These are phyloP conservation scores for Jaapia argillacea DNA, from an alignment of 768 basidiomycete species.

Conservation along the genomic window DNA sequence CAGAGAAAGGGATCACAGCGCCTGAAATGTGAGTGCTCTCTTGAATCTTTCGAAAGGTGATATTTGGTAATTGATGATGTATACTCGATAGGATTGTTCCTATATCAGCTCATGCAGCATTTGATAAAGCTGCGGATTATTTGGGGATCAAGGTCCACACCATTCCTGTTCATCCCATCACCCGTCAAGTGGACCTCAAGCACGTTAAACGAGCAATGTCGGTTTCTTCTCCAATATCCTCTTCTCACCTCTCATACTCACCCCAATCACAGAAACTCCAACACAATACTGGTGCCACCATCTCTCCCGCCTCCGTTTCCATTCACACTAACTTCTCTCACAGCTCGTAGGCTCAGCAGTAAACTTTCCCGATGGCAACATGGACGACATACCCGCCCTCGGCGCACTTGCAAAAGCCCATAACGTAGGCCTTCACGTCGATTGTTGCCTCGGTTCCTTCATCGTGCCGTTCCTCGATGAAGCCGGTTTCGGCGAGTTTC, in stretches of 20 bases:
- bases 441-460: constrained; percentile 91
- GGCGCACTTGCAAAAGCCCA: constrained; percentile 62
- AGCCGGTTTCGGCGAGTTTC: constrained; percentile 58
- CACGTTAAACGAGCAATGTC: constrained; percentile 82
- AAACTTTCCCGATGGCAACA: constrained; percentile 81
- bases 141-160: constrained; percentile 84
- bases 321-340: constrained; percentile 4
- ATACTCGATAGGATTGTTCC: constrained; percentile 58
- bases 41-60: constrained; percentile 2
- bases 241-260: constrained; percentile 4
- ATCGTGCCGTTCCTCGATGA: constrained; percentile 86
- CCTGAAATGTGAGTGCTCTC: constrained; percentile 96
- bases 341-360: constrained; percentile 80
- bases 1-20: constrained; percentile 76
- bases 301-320: not conserved
- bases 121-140: constrained; percentile 87
- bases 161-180: constrained; percentile 69
- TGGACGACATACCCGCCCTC: constrained; percentile 79
- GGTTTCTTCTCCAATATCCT: constrained; percentile 20
- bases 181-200: constrained; percentile 71
- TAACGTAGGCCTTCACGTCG: constrained; percentile 85
- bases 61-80: constrained; percentile 2
- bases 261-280: constrained; percentile 50
- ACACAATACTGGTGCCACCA: constrained; percentile 71
- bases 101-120: constrained; percentile 83